These are phyloP conservation scores for Mucor circinelloides DNA, from an alignment of 371 early-diverging fungal species.

Conservation along the genomic window DNA sequence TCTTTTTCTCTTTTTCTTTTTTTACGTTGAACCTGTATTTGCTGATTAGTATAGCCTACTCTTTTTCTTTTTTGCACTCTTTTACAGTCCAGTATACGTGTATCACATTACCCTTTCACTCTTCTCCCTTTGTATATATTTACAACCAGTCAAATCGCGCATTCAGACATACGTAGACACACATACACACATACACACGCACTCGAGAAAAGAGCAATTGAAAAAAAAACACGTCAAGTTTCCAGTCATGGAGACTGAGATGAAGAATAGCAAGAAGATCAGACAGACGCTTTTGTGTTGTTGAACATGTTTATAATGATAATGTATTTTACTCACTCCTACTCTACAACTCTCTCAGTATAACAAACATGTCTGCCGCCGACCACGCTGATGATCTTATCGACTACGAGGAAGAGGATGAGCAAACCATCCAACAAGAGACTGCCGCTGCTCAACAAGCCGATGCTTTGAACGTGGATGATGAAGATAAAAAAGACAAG, in stretches of 20 bases:
- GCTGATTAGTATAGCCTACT: not conserved
- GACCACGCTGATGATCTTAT: slow-evolving; percentile 90
- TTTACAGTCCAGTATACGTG: not conserved
- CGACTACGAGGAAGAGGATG: slow-evolving; percentile 94
- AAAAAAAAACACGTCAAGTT: not conserved
- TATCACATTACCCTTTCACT: not conserved
- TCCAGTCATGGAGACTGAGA: not conserved
- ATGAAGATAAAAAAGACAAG: slow-evolving; percentile 79
- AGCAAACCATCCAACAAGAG: slow-evolving; percentile 59
- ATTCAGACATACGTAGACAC: not conserved
- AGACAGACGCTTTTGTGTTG: not conserved
- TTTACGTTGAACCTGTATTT: not conserved
- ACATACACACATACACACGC: not conserved
- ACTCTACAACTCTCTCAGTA: slow-evolving; percentile 13
- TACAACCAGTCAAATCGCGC: not conserved
- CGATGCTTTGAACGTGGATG: slow-evolving; percentile 45
- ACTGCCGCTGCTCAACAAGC: slow-evolving; percentile 35
- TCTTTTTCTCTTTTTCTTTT: not conserved
- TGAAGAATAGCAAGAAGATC: slow-evolving; percentile 1
- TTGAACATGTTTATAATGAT: not conserved
- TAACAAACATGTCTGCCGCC: slow-evolving; percentile 50
- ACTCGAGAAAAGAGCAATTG: not conserved
- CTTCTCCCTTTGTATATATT: not conserved
- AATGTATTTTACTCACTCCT: slow-evolving; percentile 3
- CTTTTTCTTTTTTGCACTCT: not conserved